phyloP scores from a whole-genome alignment of 257 asterid species.

The Perilla frutescens region DNA sequence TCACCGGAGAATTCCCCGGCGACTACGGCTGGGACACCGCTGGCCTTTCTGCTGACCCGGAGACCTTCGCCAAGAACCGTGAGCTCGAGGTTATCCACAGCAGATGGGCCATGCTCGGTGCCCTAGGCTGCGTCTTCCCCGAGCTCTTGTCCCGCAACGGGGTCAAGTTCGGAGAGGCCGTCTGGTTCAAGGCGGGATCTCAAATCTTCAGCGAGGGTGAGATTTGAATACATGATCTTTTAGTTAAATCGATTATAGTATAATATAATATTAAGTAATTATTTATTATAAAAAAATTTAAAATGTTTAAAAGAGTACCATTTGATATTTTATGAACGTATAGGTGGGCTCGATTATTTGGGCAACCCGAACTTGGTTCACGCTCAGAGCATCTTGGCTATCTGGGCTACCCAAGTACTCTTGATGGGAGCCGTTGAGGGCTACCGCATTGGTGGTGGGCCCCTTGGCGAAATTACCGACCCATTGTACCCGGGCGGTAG shows the following conservation, averaged over 20 bases:
- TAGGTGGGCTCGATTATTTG: conserved; percentile 63
- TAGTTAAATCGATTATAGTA: no score
- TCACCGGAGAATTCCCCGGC: conserved; percentile 53
- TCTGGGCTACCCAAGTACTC: conserved; percentile 65
- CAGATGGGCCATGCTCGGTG: conserved; percentile 49
- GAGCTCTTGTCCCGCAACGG: conserved; percentile 68
- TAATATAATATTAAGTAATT: no score
- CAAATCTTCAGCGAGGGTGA: conserved; percentile 63
- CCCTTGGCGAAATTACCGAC: conserved; percentile 53
- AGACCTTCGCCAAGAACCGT: conserved; percentile 51
- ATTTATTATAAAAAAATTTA: no score
- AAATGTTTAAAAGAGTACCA: no score
- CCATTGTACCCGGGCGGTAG: conserved; percentile 60
- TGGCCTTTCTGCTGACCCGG: conserved; percentile 52
- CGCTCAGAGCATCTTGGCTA: conserved; percentile 70
- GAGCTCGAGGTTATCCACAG: conserved; percentile 57
- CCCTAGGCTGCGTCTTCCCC: conserved; percentile 60
- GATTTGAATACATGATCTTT: no score
- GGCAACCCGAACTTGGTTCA: conserved; percentile 76
- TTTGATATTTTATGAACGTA: no score
- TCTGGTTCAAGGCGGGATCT: conserved; percentile 68
- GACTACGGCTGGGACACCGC: conserved; percentile 59
- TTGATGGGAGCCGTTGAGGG: conserved; percentile 77
- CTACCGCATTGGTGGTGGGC: conserved; percentile 59
- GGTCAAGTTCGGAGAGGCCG: conserved; percentile 56